These are phyloP conservation scores for Myxozyma monticola DNA, from an alignment of 805 yeast genomes.

Conservation along the genomic window DNA sequence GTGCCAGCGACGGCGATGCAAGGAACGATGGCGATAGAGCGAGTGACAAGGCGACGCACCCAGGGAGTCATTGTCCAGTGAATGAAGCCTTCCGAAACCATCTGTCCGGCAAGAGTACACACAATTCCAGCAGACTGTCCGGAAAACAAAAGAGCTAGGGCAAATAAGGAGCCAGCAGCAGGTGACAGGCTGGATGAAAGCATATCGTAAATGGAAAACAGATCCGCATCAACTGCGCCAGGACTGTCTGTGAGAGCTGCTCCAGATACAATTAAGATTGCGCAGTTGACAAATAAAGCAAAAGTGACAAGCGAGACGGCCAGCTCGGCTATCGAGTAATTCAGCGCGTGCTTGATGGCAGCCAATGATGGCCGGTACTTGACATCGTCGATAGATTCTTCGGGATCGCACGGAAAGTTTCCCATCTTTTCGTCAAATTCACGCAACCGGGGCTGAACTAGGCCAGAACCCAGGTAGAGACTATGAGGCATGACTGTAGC, in stretches of 20 bases:
- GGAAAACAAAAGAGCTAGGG: conserved; percentile 77
- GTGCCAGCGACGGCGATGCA: conserved; percentile 69
- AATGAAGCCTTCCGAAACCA: conserved; percentile 87
- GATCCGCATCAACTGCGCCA: conserved; percentile 71
- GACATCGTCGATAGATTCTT: conserved; percentile 29
- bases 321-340: conserved; percentile 71
- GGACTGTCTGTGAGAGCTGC: conserved; percentile 69
- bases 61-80: conserved; percentile 81
- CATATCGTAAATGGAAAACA: conserved; percentile 71
- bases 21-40: conserved; percentile 78
- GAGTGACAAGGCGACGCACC: conserved; percentile 73
- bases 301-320: conserved; percentile 69
- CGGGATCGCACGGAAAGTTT: conserved; percentile 46
- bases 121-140: conserved; percentile 92
- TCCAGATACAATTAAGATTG: conserved; percentile 81
- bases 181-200: conserved; percentile 63
- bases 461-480: conserved; percentile 80
- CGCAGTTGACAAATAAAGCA: conserved; percentile 83
- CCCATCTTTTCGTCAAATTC: conserved; percentile 76
- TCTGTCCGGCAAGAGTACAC: conserved; percentile 87
- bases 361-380: conserved; percentile 65
- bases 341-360: conserved; percentile 73
- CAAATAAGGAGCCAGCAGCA: conserved; percentile 79
- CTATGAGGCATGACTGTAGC: conserved; percentile 97
- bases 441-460: conserved; percentile 80